Base-by-base conservation (phyloP, 768 basidiomycete species). In the Obba rivulosa region DNA sequence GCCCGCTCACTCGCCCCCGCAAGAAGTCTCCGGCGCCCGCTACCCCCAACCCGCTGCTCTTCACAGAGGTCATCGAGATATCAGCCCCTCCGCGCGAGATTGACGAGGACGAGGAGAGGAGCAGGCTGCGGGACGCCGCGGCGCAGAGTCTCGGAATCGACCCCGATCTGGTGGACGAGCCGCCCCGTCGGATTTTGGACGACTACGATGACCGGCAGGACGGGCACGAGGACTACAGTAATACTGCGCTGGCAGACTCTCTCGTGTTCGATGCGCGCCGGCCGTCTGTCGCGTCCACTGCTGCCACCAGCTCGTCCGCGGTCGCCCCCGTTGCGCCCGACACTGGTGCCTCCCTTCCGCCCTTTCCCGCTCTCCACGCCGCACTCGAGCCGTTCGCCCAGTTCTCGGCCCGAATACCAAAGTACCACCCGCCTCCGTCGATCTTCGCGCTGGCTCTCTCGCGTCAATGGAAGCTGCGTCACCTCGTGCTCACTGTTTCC, bases 1-100 rank as follows among this genome's bases (percentile, higher is more conserved):
- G 55, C 41, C 35, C 48, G 24, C 36, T 41, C 45, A 18, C 23
- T 49, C 35, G 43, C 43, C 34, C 44, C 46, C 47, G 58, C 38
- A 58, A 57, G 52, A 59, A 55, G 46, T 48, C 34, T 1, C 55
- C 54, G 2, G 46, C 54, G 14, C 47, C 54, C 23, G 35, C 58
- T 14, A 47, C 64, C 31, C 57, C 71, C n/a, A 66, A 61, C 45
- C 71, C 72, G 18, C 62, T 78, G 22, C 62, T 83, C 36, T 67
- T 85, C 43, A 78, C 85, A 16, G 85, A 78, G 34, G 83, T 89
- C 43, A 84, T 90, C 48, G 86, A 90, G 62, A 87, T 90, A 43
- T 73, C 67, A 41, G 79, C 70, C 65, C 36, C 66, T 49, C 58
- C 45, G 52, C 56, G 49, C 45, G 54, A 66, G 40, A 68, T 71